Base-by-base conservation (phyloP, 176 grass and related monocot genomes). In the Eragrostis curvula region DNA sequence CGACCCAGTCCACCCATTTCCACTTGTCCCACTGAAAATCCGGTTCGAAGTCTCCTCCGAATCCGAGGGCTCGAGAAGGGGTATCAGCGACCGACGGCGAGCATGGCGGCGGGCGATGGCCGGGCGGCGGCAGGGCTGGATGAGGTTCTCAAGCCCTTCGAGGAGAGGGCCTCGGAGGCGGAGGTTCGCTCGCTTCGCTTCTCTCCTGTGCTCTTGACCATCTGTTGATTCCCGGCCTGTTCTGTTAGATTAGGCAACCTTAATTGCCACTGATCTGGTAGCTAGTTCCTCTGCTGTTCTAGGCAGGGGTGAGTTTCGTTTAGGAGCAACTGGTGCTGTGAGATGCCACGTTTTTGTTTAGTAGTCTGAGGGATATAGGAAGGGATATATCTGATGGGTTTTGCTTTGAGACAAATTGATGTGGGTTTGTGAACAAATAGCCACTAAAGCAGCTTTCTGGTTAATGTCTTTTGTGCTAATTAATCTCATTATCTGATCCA, bases 121-220 rank as follows among this genome's bases (percentile, higher is more conserved):
- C 64, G 42, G 5, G 57, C 23, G 58, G 79, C 75, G 66, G 29
- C 51, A 46, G 67, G 74, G 24, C 71, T 70, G 80, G 87, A 85
- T 21, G 79, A 73, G 24, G 70, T 81, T 30, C 95, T 97, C 10
- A 89, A 79, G 62, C 90, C 92, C 74, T 94, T 94, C 83, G 79
- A 87, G 49, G 53, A 89, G 21, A 90, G 95, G 60, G 92, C 95
- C 43, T 81, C 83, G 39, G 88, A 94, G 32, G 95, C 95, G 21
- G 95, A 97, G 95, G 95, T 94, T 60, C 7, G 65, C 15, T 6
- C 53, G 10, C 21, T 69, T 39, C 45, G 0, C 29, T n/a, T 3
- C 63, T 46, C 12, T 66, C 49, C 27, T 20, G 18, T 14, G 13
- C 66, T 48, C 46, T 61, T 21, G 48, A 47, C 21, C 10, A 55